Conservation (phyloP, 441 rosid species). For the Gossypium gossypioides region DNA sequence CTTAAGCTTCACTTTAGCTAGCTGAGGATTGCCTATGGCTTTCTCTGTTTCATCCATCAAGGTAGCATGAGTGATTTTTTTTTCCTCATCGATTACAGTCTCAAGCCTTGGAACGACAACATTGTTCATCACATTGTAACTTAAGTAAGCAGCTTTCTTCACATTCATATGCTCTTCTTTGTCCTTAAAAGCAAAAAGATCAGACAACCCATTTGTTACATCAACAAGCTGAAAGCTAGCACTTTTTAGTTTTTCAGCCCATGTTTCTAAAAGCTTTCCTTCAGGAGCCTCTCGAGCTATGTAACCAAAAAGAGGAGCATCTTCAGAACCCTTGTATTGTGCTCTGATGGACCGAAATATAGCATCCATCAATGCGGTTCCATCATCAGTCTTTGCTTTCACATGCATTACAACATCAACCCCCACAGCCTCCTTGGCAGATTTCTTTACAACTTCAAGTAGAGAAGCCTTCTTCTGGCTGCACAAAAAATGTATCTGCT, state of each 20-base stretch:
- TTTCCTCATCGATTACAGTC: constrained; percentile 60
- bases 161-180: constrained; percentile 37
- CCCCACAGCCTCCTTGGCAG: constrained; percentile 46
- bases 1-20: constrained; percentile 64
- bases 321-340: constrained; percentile 23
- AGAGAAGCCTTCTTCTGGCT: constrained; percentile 53
- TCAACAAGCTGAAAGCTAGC: constrained; percentile 37
- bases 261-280: constrained; percentile 54
- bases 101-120: constrained; percentile 57
- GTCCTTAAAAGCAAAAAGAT: constrained; percentile 53
- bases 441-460: constrained; percentile 37
- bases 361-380: constrained; percentile 36
- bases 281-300: constrained; percentile 53
- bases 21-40: constrained; percentile 58
- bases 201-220: constrained; percentile 46
- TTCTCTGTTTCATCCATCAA: constrained; percentile 63
- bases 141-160: constrained; percentile 52
- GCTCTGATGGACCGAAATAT: constrained; percentile 36
- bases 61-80: constrained; percentile 45
- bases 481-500: constrained; percentile 52
- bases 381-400: constrained; percentile 45
- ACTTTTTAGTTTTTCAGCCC: constrained; percentile 39
- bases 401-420: constrained; percentile 45
- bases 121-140: constrained; percentile 43
- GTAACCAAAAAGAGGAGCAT: constrained; percentile 34